Percentiles rank a stretch among this genome's conserved stretches.
phyloP scores from a whole-genome alignment of 2,329 filamentous ascomycete species.

The Magnaporthiopsis rhizophila region DNA sequence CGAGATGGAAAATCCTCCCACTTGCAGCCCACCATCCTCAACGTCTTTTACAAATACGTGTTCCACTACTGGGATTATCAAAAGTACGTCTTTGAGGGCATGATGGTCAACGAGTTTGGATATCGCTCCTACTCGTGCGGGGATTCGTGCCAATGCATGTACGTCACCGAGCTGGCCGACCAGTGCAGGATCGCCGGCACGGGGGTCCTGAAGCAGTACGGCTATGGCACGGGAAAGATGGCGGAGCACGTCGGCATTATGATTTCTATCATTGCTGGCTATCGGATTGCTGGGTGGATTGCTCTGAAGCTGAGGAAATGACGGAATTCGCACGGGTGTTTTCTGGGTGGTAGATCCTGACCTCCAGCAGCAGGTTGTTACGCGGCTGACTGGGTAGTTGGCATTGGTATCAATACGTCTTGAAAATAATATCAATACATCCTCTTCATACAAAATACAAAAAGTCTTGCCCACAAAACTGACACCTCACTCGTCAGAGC shows the following conservation, averaged over 20 bases:
- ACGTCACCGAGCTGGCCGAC: constrained; percentile 49
- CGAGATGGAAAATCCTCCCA: neutral
- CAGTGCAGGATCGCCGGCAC: constrained; percentile 64
- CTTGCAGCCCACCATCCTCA: constrained; percentile 59
- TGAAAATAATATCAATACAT: neutral
- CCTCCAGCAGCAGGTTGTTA: no score
- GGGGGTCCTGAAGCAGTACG: constrained; percentile 62
- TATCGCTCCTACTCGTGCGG: constrained; percentile 55
- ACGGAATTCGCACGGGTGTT: neutral
- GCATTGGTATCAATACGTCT: no score
- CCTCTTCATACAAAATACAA: neutral
- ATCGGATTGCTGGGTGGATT: constrained; percentile 60
- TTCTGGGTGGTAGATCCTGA: neutral
- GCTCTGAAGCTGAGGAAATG: constrained; percentile 37
- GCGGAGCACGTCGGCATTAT: constrained; percentile 71
- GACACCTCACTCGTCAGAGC: neutral
- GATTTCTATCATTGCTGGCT: constrained; percentile 66
- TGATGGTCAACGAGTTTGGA: constrained; percentile 87
- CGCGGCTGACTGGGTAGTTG: no score
- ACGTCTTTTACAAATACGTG: constrained; percentile 78
- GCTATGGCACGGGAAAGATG: constrained; percentile 54
- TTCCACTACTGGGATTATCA: constrained; percentile 90
- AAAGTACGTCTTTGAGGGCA: constrained; percentile 77
- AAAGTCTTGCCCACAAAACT: neutral
- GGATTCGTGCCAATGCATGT: constrained; percentile 59